Conservation (phyloP, 108 stramenopile species). For the Conticribra guillardii region DNA sequence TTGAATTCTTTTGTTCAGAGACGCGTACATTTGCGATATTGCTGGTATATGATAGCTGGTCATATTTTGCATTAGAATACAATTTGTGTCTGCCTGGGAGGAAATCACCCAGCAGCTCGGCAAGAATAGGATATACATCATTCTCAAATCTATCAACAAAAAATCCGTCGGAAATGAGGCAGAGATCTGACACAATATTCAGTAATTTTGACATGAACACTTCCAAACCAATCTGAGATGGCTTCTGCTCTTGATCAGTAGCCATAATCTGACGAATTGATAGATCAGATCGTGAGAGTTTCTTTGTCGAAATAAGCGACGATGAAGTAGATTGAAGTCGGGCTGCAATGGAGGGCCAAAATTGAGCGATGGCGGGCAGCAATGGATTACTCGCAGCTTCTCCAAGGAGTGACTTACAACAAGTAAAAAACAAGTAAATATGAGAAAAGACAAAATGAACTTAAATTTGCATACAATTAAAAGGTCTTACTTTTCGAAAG, state of each 20-base stretch:
- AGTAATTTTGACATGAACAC: slow-evolving; percentile 36
- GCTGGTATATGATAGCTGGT: no score
- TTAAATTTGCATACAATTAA: neutral
- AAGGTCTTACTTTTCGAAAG: neutral
- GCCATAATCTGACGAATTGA: slow-evolving; percentile 32
- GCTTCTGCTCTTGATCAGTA: slow-evolving; percentile 20
- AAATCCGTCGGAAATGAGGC: slow-evolving; percentile 46
- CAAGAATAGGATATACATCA: slow-evolving; percentile 48
- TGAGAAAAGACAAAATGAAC: neutral
- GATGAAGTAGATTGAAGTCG: slow-evolving; percentile 36
- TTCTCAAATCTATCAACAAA: slow-evolving; percentile 49
- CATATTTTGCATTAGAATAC: no score
- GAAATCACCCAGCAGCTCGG: slow-evolving; percentile 24
- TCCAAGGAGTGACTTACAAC: slow-evolving; percentile 1
- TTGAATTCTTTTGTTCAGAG: slow-evolving; percentile 12
- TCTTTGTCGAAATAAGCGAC: slow-evolving; percentile 10
- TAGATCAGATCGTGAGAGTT: slow-evolving; percentile 17
- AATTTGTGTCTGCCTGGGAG: no score
- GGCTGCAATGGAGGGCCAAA: slow-evolving; percentile 50
- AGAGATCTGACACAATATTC: slow-evolving; percentile 35
- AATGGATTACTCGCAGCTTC: slow-evolving; percentile 41
- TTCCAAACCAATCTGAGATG: slow-evolving; percentile 19
- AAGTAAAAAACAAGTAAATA: neutral
- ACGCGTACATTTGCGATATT: no score
- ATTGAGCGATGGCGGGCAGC: slow-evolving; percentile 43